Percentiles rank a stretch among this genome's conserved stretches.
Evolutionary conservation across 2,329 filamentous ascomycete species (phyloP).

Genomic region (Gnomoniopsis sp.): DNA sequence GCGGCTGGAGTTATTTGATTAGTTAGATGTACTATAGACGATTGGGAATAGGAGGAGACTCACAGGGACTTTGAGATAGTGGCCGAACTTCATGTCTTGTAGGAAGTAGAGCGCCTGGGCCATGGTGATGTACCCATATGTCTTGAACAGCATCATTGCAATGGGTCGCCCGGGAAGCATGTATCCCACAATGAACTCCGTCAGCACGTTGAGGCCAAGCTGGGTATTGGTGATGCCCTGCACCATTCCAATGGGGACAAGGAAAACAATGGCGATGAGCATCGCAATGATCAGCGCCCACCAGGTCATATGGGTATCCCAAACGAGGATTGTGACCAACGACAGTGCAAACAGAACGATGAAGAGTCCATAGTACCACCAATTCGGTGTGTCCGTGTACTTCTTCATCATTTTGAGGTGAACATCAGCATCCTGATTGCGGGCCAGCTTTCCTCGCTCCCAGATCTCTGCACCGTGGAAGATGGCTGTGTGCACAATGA

Average conservation of each 20-base stretch:
- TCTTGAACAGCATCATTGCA: conserved; percentile 53
- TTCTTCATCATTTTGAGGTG: conserved; percentile 19
- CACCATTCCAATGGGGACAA: conserved; percentile 32
- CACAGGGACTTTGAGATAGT: conserved; percentile 38
- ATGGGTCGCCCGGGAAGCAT: conserved; percentile 48
- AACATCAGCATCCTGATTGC: conserved; percentile 19
- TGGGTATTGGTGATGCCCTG: conserved; percentile 30
- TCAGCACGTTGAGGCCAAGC: conserved; percentile 47
- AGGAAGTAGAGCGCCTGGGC: conserved; percentile 37
- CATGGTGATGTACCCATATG: conserved; percentile 47
- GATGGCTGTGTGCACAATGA: conserved; percentile 16
- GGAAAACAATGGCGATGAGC: conserved; percentile 26
- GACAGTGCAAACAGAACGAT: conserved; percentile 14
- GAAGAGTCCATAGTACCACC: conserved; percentile 19
- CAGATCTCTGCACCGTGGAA: conserved; percentile 24
- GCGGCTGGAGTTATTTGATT: conserved; percentile 22
- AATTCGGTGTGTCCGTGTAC: conserved; percentile 17
- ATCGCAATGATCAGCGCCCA: conserved; percentile 23
- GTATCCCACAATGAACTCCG: conserved; percentile 49
- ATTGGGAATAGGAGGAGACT: background rate
- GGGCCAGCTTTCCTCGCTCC: conserved; percentile 18
- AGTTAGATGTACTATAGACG: background rate
- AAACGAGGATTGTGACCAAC: conserved; percentile 14
- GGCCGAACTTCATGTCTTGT: conserved; percentile 40
- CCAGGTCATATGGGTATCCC: conserved; percentile 19